Evolutionary conservation across 768 basidiomycete species (phyloP).

Genomic region (Inosperma sp.): DNA sequence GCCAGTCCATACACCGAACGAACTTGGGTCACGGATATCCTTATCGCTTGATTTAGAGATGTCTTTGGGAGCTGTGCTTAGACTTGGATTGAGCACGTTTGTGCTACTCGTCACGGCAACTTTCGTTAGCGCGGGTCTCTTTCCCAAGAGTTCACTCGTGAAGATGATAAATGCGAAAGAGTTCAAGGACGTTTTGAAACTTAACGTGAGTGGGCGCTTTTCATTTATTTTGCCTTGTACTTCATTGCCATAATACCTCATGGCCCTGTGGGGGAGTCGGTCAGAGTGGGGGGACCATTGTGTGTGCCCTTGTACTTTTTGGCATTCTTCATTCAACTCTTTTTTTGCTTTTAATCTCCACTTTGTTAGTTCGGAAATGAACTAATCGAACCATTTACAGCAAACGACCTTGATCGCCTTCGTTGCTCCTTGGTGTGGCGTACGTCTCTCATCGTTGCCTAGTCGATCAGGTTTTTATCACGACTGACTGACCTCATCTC

Average conservation of each 20-base stretch:
- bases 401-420: constrained; percentile 80
- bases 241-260: too few species aligned
- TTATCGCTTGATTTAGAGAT: too few species aligned
- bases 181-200: constrained; percentile 69
- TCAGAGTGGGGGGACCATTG: too few species aligned
- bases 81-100: too few species aligned
- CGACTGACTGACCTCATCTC: neutral
- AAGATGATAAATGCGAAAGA: constrained; percentile 68
- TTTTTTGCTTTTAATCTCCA: too few species aligned
- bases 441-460: constrained; percentile 32
- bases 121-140: constrained; percentile 47
- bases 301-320: too few species aligned
- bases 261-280: too few species aligned
- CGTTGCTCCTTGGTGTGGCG: constrained; percentile 93
- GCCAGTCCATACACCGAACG: too few species aligned
- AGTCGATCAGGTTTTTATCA: neutral
- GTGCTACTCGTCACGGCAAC: constrained; percentile 17
- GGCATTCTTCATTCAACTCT: too few species aligned
- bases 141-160: constrained; percentile 51
- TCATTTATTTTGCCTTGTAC: neutral
- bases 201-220: constrained; percentile 50
- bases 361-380: too few species aligned
- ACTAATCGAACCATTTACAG: constrained; percentile 32
- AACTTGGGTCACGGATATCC: too few species aligned
- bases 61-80: too few species aligned